Conservation (phyloP, 208 protist genomes). For the Jaenimonas drosophilae region DNA sequence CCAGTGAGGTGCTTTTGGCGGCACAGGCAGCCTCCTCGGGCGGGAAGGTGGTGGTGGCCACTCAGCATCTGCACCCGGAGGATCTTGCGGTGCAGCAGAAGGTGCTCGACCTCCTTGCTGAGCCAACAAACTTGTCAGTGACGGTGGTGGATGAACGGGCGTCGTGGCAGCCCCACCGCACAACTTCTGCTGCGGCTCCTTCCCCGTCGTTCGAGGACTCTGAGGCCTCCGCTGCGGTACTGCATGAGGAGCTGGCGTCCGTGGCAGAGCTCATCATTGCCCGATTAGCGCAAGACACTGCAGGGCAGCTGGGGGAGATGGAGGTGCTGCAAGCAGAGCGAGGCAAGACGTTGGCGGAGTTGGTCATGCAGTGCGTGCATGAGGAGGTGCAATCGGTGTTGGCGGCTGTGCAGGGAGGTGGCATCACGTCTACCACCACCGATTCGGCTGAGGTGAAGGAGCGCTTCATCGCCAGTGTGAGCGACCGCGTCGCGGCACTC, state of each 20-base stretch:
- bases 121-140: too few relatives aligned
- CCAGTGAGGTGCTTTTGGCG: slow-evolving; percentile 51
- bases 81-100: slow-evolving; percentile 58
- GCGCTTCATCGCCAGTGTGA: too few relatives aligned
- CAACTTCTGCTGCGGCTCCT: too few relatives aligned
- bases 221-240: too few relatives aligned
- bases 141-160: too few relatives aligned
- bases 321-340: slow-evolving; percentile 21
- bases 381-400: slow-evolving; percentile 20
- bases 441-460: too few relatives aligned
- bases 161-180: too few relatives aligned
- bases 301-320: slow-evolving; percentile 18
- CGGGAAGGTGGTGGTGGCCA: too few relatives aligned
- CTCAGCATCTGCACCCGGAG: slow-evolving; percentile 63
- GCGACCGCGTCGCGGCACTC: too few relatives aligned
- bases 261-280: slow-evolving; percentile 55
- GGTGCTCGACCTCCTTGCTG: too few relatives aligned
- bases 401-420: slow-evolving; percentile 4
- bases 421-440: too few relatives aligned
- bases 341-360: slow-evolving; percentile 19
- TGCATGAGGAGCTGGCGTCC: slow-evolving; percentile 45
- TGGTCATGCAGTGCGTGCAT: slow-evolving; percentile 36
- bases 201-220: too few relatives aligned
- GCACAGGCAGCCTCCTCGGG: slow-evolving; percentile 6
- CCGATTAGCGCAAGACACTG: slow-evolving; percentile 18